These are phyloP conservation scores for Didymella sp. DNA, from an alignment of 2,329 filamentous ascomycete species.

Conservation along the genomic window DNA sequence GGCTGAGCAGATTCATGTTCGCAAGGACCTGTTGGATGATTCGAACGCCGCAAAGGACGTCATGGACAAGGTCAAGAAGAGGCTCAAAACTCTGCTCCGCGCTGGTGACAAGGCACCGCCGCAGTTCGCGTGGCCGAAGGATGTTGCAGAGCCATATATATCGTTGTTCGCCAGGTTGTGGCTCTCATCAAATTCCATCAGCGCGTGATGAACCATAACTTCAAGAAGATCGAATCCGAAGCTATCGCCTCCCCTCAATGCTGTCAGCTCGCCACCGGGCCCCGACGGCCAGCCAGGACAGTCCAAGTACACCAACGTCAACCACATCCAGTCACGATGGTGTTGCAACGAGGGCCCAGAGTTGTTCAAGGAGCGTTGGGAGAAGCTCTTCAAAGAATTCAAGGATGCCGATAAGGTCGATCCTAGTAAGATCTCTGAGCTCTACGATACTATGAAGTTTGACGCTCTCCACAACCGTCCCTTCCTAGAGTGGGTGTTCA, in stretches of 20 bases:
- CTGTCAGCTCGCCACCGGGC: slow-evolving; percentile 34
- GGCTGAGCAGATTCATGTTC: slow-evolving; percentile 84
- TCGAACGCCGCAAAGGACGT: slow-evolving; percentile 98
- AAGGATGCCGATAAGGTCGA: slow-evolving; percentile 97
- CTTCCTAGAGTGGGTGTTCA: slow-evolving; percentile 97
- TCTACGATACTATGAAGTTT: slow-evolving; percentile 99
- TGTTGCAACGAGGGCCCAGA: slow-evolving; percentile 95
- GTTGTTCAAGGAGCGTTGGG: slow-evolving; percentile 95
- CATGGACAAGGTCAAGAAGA: slow-evolving; percentile 99
- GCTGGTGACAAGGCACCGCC: slow-evolving; percentile 93
- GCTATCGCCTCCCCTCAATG: slow-evolving; percentile 69
- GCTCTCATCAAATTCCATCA: slow-evolving; percentile 98
- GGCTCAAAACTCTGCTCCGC: slow-evolving; percentile 88
- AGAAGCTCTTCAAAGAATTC: slow-evolving; percentile 96
- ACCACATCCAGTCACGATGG: slow-evolving; percentile 83
- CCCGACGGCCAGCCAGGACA: slow-evolving; percentile 47
- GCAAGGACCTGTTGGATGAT: slow-evolving; percentile 94
- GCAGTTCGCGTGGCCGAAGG: slow-evolving; percentile 96
- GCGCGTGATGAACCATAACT: slow-evolving; percentile 93
- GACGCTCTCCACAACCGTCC: slow-evolving; percentile 96
- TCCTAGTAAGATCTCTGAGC: slow-evolving; percentile 96
- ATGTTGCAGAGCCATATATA: slow-evolving; percentile 94
- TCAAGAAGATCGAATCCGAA: slow-evolving; percentile 74
- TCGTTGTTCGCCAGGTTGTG: slow-evolving; percentile 90
- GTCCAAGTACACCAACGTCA: slow-evolving; percentile 47